Percentiles rank a stretch among this genome's conserved stretches.
These are phyloP conservation scores for Scytalidium lignicola DNA, from an alignment of 2,329 filamentous ascomycete genomes.

Conservation along the genomic window DNA sequence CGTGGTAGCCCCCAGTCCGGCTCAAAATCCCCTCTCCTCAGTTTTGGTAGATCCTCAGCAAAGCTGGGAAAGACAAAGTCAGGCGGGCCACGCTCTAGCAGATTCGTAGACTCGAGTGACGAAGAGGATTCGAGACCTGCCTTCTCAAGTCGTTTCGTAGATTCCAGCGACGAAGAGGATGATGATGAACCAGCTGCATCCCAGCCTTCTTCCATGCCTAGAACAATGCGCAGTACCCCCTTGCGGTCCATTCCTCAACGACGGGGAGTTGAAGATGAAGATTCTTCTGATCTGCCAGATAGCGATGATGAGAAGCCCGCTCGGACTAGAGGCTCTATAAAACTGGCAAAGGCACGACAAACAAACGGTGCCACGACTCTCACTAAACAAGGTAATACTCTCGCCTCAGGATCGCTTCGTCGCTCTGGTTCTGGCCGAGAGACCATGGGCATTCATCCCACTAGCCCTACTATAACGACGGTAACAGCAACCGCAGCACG, in stretches of 20 bases:
- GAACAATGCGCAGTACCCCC: slow-evolving; percentile 12
- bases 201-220: slow-evolving; percentile 3
- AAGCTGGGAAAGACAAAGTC: slow-evolving; percentile 12
- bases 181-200: slow-evolving; percentile 29
- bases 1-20: slow-evolving; percentile 4
- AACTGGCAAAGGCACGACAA: slow-evolving; percentile 5
- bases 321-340: slow-evolving; percentile 20
- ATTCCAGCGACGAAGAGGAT: slow-evolving; percentile 59
- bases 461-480: too few species aligned
- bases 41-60: slow-evolving; percentile 18
- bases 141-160: slow-evolving; percentile 48
- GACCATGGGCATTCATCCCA: slow-evolving; percentile 23
- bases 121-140: slow-evolving; percentile 24
- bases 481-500: slow-evolving; percentile 11
- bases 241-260: slow-evolving; percentile 46
- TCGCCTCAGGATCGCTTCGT: slow-evolving; percentile 28
- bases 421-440: slow-evolving; percentile 31
- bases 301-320: slow-evolving; percentile 47
- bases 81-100: slow-evolving; percentile 11
- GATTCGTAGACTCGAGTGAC: slow-evolving; percentile 29
- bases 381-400: slow-evolving; percentile 11
- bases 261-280: slow-evolving; percentile 47
- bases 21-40: slow-evolving; percentile 14
- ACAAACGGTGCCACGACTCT: slow-evolving; percentile 12
- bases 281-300: slow-evolving; percentile 56